Evolutionary conservation across 1,139 yeast species (phyloP).

Genomic region (Citeromyces hawaiiensis): DNA sequence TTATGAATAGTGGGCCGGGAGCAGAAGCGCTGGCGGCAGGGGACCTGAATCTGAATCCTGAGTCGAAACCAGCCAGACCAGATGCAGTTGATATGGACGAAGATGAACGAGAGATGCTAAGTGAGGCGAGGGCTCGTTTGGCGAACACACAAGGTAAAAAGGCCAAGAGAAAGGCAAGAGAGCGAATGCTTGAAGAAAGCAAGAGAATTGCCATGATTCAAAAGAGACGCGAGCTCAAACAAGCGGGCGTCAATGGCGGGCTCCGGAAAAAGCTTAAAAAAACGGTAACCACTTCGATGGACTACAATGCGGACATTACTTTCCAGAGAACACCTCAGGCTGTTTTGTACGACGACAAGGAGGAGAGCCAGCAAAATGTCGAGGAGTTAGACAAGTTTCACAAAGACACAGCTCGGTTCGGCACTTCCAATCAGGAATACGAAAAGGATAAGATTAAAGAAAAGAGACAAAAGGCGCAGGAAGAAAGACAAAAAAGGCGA

Average conservation of each 20-base stretch:
- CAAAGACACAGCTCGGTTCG: constrained; percentile 29
- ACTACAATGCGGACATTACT: constrained; percentile 74
- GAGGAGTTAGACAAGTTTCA: constrained; percentile 29
- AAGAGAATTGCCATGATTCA: constrained; percentile 66
- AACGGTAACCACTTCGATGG: constrained; percentile 30
- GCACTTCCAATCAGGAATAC: constrained; percentile 28
- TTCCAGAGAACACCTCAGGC: constrained; percentile 61
- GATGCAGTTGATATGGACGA: constrained; percentile 73
- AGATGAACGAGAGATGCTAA: constrained; percentile 83
- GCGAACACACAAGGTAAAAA: constrained; percentile 93
- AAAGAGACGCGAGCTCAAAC: constrained; percentile 73
- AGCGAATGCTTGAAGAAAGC: constrained; percentile 42
- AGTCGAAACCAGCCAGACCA: constrained; percentile 73
- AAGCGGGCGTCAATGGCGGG: constrained; percentile 60
- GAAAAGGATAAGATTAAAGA: constrained; percentile 22
- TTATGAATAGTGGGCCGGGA: constrained; percentile 46
- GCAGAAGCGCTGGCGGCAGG: constrained; percentile 34
- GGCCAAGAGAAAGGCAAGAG: constrained; percentile 85
- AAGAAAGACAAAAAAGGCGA: constrained; percentile 11
- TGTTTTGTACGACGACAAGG: constrained; percentile 58
- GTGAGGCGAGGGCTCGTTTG: constrained; percentile 85
- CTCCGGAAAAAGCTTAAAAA: constrained; percentile 39
- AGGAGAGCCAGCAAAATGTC: constrained; percentile 34
- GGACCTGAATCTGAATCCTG: constrained; percentile 59
- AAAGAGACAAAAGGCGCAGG: constrained; percentile 16